Base-by-base conservation (phyloP, 2,329 filamentous ascomycete genomes). In the Colletotrichum horii region DNA sequence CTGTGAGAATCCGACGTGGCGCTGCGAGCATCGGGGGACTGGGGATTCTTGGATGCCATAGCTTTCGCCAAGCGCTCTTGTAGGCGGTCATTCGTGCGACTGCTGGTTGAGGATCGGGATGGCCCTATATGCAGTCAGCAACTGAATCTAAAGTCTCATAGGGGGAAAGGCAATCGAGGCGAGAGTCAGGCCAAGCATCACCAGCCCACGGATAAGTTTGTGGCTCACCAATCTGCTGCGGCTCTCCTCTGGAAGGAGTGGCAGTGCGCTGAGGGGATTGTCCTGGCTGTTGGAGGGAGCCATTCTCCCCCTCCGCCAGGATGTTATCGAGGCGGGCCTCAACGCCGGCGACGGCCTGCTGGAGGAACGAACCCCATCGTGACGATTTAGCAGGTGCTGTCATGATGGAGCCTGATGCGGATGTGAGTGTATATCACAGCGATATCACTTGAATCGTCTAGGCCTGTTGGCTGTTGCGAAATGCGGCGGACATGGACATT, bases 301-400 rank as follows among this genome's bases (percentile, higher is more conserved):
- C 58, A 64, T 66, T 66, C 58, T 93, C 92, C 71, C 95, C 93
- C 79, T 98, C 96, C 70, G 95, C 93, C 76, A 99, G 90, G 74
- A 99, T 98, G 66, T 92, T 96, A 84, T 99, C 97, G 75, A 99
- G 91, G 58, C 95, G 93, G 75, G 96, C 97, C 86, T 99, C 97
- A 74, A 99, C 94, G 76, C 96, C 96, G 70, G 96, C 96, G 76
- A 98, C 95, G 78, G 96, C 96, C 84, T 96, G 95, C 78, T 96
- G 94, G 76, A 98, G 90, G 82, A 98, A 94, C 36, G 92, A 92
- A 61, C 93, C 94, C 94, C 94, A 96, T 91, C 91, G 90, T 66
- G 91, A 90, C 76, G 89, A 87, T 79, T 91, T 90, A 77, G 84
- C 85, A 38, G 88, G 85, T 77, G 86, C 84, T 78, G 88, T 84